phyloP scores from a whole-genome alignment of 805 yeast genomes.

The Lachancea kluyveri region DNA sequence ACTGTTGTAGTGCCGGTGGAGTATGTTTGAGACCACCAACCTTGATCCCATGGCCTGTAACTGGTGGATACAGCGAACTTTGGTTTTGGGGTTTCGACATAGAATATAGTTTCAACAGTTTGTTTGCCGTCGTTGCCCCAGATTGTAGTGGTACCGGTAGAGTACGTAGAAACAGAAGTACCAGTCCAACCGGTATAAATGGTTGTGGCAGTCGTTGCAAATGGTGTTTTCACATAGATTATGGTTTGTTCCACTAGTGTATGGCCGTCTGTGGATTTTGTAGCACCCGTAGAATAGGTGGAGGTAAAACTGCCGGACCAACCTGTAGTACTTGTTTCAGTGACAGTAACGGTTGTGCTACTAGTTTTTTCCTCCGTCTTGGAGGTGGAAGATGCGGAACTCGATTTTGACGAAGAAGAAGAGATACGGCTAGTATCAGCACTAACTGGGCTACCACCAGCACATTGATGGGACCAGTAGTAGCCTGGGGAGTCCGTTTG shows the following conservation, averaged over 20 bases:
- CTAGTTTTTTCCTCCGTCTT: neutral
- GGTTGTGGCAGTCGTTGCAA: conserved; percentile 1
- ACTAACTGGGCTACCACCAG: neutral
- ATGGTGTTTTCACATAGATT: neutral
- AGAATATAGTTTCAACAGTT: conserved; percentile 11
- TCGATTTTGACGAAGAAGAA: neutral
- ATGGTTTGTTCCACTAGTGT: too few species aligned
- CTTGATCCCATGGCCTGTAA: conserved; percentile 2
- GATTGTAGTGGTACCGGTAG: conserved; percentile 5
- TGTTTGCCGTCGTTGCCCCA: conserved; percentile 8
- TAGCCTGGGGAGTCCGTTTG: conserved; percentile 19
- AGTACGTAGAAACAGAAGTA: conserved; percentile 7
- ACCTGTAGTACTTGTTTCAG: conserved; percentile 11
- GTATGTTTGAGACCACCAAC: conserved; percentile 8
- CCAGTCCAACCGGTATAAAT: conserved; percentile 4
- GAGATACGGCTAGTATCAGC: neutral
- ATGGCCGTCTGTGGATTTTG: conserved; percentile 7
- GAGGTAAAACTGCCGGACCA: conserved; percentile 5
- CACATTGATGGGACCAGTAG: conserved; percentile 10
- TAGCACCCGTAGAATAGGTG: conserved; percentile 5
- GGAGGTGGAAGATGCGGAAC: neutral
- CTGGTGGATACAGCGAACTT: conserved; percentile 3
- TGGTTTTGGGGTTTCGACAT: conserved; percentile 9
- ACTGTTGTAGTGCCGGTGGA: conserved; percentile 6
- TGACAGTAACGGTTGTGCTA: neutral